A percentile compares a stretch with the other conserved stretches of the same genome.
Evolutionary conservation across 805 yeast species (phyloP).

Genomic region (Pichia insulana): DNA sequence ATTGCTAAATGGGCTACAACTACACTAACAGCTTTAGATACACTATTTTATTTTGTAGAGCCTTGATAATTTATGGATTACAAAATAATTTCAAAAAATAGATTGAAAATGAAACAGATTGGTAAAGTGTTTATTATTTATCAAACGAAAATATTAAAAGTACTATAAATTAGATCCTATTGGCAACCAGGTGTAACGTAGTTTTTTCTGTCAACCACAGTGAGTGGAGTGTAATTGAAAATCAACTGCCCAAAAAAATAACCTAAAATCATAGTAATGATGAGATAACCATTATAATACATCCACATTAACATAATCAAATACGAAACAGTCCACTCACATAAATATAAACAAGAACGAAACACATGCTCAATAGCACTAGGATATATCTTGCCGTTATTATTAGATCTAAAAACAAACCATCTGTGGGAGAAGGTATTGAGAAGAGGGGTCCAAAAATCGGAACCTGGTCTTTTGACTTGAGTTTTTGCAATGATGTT

Average conservation of each 20-base stretch:
- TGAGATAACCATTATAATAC: constrained; percentile 66
- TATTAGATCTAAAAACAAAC: constrained; percentile 16
- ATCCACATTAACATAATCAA: constrained; percentile 63
- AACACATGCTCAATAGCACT: constrained; percentile 41
- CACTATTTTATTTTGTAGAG: too few relatives aligned
- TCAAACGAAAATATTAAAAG: too few relatives aligned
- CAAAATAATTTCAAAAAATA: too few relatives aligned
- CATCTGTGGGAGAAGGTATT: constrained; percentile 23
- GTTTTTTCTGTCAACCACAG: constrained; percentile 6
- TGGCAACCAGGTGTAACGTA: neutral
- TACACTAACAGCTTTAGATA: too few relatives aligned
- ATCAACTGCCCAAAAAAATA: constrained; percentile 50
- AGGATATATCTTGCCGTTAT: constrained; percentile 26
- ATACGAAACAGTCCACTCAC: constrained; percentile 58
- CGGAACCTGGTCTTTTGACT: constrained; percentile 10
- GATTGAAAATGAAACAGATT: too few relatives aligned
- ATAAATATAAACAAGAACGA: constrained; percentile 40
- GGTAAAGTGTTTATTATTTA: too few relatives aligned
- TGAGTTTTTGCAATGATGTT: neutral
- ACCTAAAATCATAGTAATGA: constrained; percentile 55
- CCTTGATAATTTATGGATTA: too few relatives aligned
- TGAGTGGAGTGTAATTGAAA: constrained; percentile 29
- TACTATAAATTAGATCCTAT: too few relatives aligned
- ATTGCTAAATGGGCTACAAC: too few relatives aligned
- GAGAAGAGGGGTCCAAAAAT: constrained; percentile 16